Evolutionary conservation across 805 yeast genomes (phyloP).

Genomic region (Cyberlindnera suaveolens): DNA sequence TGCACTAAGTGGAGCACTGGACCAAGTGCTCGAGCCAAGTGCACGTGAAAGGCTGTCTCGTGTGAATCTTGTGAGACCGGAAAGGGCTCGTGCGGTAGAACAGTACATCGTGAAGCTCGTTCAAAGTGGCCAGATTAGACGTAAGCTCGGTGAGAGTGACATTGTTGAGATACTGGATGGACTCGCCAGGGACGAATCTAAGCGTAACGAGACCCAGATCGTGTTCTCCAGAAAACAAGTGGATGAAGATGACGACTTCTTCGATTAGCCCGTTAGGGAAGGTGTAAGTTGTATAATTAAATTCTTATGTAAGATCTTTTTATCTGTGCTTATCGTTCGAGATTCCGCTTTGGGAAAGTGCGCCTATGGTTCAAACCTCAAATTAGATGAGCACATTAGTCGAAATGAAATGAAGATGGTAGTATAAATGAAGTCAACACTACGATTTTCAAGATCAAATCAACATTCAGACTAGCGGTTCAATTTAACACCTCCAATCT

Average conservation of each 20-base stretch:
- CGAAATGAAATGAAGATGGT: too few relatives aligned
- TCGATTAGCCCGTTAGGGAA: conserved; percentile 29
- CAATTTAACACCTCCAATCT: too few relatives aligned
- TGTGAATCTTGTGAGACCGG: conserved; percentile 85
- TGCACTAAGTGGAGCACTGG: conserved; percentile 30
- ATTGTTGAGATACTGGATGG: conserved; percentile 80
- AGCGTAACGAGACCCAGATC: conserved; percentile 57
- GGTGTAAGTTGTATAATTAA: background rate
- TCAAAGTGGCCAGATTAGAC: conserved; percentile 66
- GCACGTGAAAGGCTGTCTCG: conserved; percentile 87
- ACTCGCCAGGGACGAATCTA: conserved; percentile 66
- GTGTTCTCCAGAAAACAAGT: conserved; percentile 29
- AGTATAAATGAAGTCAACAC: too few relatives aligned
- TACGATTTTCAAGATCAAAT: too few relatives aligned
- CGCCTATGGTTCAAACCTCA: too few relatives aligned
- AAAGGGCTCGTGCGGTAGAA: conserved; percentile 85
- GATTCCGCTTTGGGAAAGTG: too few relatives aligned
- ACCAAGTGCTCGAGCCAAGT: conserved; percentile 69
- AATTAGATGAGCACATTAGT: too few relatives aligned
- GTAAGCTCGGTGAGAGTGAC: conserved; percentile 75
- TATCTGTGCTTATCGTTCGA: too few relatives aligned
- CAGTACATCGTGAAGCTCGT: conserved; percentile 67
- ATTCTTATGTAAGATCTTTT: too few relatives aligned
- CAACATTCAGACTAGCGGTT: too few relatives aligned
- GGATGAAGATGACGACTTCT: conserved; percentile 37